These are phyloP conservation scores for Blastobotrys apis DNA, from an alignment of 1,139 yeast species.

Conservation along the genomic window DNA sequence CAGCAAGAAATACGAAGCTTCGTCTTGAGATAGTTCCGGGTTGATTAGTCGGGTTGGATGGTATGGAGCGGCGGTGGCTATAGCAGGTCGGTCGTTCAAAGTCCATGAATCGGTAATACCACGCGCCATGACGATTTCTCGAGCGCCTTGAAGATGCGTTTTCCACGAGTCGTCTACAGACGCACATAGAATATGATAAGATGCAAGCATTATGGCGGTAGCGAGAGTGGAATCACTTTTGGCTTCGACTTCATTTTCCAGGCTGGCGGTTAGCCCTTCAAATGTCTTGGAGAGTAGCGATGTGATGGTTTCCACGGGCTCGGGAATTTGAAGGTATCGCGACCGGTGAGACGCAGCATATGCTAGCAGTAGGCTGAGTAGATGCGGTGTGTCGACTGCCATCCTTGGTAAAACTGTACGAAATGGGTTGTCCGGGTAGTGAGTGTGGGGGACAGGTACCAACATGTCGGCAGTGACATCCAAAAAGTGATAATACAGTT, in stretches of 20 bases:
- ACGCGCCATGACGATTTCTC: conserved; percentile 61
- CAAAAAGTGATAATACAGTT: conserved; percentile 60
- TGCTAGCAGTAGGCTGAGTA: conserved; percentile 60
- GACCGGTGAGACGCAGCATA: conserved; percentile 56
- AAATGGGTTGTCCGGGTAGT: conserved; percentile 65
- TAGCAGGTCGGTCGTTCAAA: conserved; percentile 1
- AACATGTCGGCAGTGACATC: conserved; percentile 57
- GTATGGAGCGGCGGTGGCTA: conserved; percentile 22
- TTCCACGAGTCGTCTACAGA: conserved; percentile 44
- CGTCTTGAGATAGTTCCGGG: conserved; percentile 33
- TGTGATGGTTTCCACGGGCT: conserved; percentile 46
- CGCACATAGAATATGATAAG: conserved; percentile 55
- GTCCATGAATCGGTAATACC: conserved; percentile 37
- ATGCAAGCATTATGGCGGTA: conserved; percentile 56
- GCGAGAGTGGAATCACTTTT: conserved; percentile 66
- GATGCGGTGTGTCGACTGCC: conserved; percentile 55
- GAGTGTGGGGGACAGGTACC: conserved; percentile 60
- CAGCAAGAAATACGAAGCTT: conserved; percentile 56
- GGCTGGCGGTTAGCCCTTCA: conserved; percentile 49
- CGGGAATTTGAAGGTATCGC: conserved; percentile 33
- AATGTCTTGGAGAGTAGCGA: conserved; percentile 54
- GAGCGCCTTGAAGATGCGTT: conserved; percentile 64
- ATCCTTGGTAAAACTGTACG: conserved; percentile 59
- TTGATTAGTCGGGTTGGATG: conserved; percentile 26
- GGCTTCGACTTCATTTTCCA: conserved; percentile 50